Evolutionary conservation across 805 yeast genomes (phyloP), one percentile per base, ranked within the genome.

Genomic region (Isabelozyma gotoi): DNA sequence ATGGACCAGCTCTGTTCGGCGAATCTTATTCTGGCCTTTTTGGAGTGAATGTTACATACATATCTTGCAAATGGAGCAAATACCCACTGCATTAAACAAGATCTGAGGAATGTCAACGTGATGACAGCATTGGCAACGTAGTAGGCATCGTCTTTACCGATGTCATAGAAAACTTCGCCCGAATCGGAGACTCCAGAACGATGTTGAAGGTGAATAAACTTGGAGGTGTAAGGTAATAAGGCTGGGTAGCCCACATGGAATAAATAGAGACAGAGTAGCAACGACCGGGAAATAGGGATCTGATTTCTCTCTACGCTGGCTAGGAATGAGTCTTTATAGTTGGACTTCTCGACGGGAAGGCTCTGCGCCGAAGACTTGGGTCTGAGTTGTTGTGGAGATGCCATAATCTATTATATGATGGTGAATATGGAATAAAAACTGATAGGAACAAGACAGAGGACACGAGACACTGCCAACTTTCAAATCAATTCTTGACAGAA

Each of bases 1-100:
- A 80, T 60, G 27, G 79, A 71, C 96, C 96, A 90, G 40, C 88
- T 82, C 69, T 89, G 97, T 64, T 89, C 97, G 44, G 88, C 85
- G 58, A 87, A 89, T 45, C 96, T 76, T 43, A 78, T 78, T 17
- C 73, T 68, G 0, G 84, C 77, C 53, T 81, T 82, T 12, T 59
- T 61, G 2, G 74, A 64, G 33, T 62, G 62, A 39, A 86, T 80
- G 18, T 77, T 68, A 38, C 69, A 59, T 7, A 41, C 44, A 38
- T 40, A 44, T 7, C 50, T 51, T 2, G 88, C 88, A 38, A 82
- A 55, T 15, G 91, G 89, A 42, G 67, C 71, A 39, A 85, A 73
- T 7, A 79, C 50, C 49, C 67, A 77, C 41, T 75, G 73, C 82
- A 88, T 84, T 29, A 78, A 51, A n/a, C 75, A 61, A 4, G 85